These are phyloP conservation scores for Echinochloa phyllopogon DNA, from an alignment of 176 grass and related monocot species.

Conservation along the genomic window DNA sequence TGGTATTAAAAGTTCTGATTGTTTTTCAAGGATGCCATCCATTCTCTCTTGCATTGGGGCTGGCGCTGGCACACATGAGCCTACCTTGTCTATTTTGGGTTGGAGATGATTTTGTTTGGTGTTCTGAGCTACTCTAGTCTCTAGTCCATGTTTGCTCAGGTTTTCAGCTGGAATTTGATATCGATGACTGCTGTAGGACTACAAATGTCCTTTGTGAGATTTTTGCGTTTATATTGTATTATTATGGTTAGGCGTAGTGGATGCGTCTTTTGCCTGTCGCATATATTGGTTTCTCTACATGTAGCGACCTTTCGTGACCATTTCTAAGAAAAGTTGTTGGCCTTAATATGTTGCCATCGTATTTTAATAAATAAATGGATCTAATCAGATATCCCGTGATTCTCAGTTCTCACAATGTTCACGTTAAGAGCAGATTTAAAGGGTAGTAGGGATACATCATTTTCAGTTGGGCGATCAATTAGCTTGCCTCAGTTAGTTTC, in stretches of 20 bases:
- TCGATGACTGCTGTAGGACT: background rate
- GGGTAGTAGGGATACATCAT: slow-evolving; percentile 25
- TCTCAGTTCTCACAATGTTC: slow-evolving; percentile 29
- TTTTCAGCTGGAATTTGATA: slow-evolving; percentile 11
- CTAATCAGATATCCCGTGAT: slow-evolving; percentile 19
- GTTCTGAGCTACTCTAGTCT: background rate
- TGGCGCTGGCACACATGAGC: background rate
- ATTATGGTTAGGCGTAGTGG: background rate
- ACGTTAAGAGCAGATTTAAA: slow-evolving; percentile 37
- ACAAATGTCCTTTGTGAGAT: background rate
- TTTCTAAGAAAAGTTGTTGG: background rate
- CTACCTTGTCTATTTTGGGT: background rate
- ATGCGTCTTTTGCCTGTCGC: background rate
- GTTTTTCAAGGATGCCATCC: background rate
- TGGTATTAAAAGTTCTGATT: background rate
- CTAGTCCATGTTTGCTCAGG: slow-evolving; percentile 9
- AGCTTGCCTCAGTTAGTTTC: background rate
- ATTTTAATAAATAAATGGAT: slow-evolving; percentile 3
- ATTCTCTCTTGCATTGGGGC: slow-evolving; percentile 18
- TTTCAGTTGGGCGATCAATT: slow-evolving; percentile 39
- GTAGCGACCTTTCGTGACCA: background rate
- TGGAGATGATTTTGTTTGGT: background rate
- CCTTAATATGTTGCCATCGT: background rate
- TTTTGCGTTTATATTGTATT: slow-evolving; percentile 9
- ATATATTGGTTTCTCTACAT: background rate